phyloP scores from a whole-genome alignment of 2,329 filamentous ascomycete genomes.

The Talaromyces sp. region DNA sequence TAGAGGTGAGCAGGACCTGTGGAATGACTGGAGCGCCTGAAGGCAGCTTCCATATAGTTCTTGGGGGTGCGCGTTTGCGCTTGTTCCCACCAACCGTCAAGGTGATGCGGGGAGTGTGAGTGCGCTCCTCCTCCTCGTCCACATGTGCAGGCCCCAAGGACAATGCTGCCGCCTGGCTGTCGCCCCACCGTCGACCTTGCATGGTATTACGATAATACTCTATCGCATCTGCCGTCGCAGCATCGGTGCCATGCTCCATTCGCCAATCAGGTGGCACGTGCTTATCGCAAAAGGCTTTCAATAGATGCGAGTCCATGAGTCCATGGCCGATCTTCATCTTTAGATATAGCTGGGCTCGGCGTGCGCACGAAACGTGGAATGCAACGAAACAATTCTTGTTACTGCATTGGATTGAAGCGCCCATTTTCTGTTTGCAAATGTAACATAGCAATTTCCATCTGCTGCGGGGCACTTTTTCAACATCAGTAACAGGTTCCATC shows the following conservation, averaged over 20 bases:
- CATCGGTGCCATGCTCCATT: conserved; percentile 79
- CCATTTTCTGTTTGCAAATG: conserved; percentile 96
- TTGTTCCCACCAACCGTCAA: conserved; percentile 61
- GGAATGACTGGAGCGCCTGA: conserved; percentile 95
- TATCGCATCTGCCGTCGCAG: conserved; percentile 79
- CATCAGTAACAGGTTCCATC: conserved; percentile 97
- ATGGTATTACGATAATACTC: conserved; percentile 88
- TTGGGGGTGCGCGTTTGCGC: conserved; percentile 60
- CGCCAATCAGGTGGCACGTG: conserved; percentile 90
- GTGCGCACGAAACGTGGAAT: conserved; percentile 95
- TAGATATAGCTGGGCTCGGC: conserved; percentile 81
- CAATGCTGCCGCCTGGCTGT: conserved; percentile 81
- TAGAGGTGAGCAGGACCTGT: conserved; percentile 80
- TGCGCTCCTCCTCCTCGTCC: conserved; percentile 46
- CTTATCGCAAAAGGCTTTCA: conserved; percentile 95
- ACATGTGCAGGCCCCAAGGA: conserved; percentile 75
- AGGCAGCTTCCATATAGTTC: conserved; percentile 84
- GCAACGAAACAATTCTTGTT: conserved; percentile 97
- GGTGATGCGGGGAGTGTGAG: conserved; percentile 52
- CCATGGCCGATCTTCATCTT: conserved; percentile 96
- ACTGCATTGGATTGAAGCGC: conserved; percentile 95
- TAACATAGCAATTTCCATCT: conserved; percentile 95
- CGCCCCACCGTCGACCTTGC: conserved; percentile 87
- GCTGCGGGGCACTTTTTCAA: conserved; percentile 94
- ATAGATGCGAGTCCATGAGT: conserved; percentile 75